Base-by-base conservation (phyloP, 2,329 filamentous ascomycete species). In the Colletotrichum cuscutae region DNA sequence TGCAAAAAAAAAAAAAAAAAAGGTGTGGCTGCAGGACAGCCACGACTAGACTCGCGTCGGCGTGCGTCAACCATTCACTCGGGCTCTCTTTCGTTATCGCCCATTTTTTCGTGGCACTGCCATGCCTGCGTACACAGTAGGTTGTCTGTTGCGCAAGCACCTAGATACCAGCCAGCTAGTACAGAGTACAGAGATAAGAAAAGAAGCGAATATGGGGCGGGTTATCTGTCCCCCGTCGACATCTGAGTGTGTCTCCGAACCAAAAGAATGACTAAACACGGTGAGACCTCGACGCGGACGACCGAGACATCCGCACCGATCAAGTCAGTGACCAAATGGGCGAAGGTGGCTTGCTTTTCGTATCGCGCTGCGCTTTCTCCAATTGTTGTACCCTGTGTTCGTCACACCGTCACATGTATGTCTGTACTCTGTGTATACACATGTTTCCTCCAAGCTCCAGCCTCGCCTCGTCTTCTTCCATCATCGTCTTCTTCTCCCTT, bases 1-100 rank as follows among this genome's bases (percentile, higher is more conserved):
- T 35, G 32, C 19, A 22, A 19, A 9, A 54, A 12, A 12, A 5
- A 22, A 12, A 11, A 12, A 24, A 59, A 63, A 71, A 57, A 58
- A 72, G 58, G 69, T 68, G 69, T 72, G 69, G 65, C 69, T 72
- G 69, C 65, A 72, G 58, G 65, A 62, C 7, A 12, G 64, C 32
- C 13, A 15, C 28, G 32, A 60, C 24, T 49, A 49, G 42, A 49
- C 42, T 49, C 42, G 42, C 3, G 32, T 35, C 32, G 32, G 11
- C 32, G 32, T 35, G 4, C 19, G 42, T 8, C 19, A 30, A 58
- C 26, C 24, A 30, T 5, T 19, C 15, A 4, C n/a, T 46, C 61
- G 61, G 49, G 5, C 19, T 5, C n/a, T 42, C 30, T 9, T 30
- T 37, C 65, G 42, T 53, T 32, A 52, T 28, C 30, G 5, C 7